phyloP scores from a whole-genome alignment of 1,284 basidiomycete genomes.

The Papiliotrema flavescens region DNA sequence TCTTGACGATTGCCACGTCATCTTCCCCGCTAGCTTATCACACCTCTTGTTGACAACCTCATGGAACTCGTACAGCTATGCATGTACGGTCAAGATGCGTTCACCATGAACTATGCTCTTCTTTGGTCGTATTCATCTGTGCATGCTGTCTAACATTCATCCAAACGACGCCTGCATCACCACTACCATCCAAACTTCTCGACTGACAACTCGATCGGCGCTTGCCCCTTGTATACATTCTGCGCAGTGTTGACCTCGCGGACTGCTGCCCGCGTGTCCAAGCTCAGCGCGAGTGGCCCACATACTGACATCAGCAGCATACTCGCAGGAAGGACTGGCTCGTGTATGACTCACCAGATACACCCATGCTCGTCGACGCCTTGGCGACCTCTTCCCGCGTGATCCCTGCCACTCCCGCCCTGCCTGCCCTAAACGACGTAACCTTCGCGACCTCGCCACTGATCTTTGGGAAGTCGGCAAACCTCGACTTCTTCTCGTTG shows the following conservation, averaged over 20 bases:
- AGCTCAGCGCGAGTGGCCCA: constrained; percentile 20
- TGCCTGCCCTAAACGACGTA: constrained; percentile 9
- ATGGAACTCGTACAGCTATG: not conserved
- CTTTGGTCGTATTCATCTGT: too few relatives aligned
- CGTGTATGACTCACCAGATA: not conserved
- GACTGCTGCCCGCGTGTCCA: constrained; percentile 21
- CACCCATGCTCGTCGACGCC: constrained; percentile 2
- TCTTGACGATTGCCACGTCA: not conserved
- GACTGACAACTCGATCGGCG: constrained; percentile 19
- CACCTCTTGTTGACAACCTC: too few relatives aligned
- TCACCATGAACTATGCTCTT: too few relatives aligned
- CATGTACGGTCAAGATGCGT: too few relatives aligned
- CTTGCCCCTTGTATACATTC: constrained; percentile 21
- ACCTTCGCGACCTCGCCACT: not conserved
- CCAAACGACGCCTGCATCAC: not conserved
- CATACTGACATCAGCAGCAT: constrained; percentile 15
- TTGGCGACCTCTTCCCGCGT: constrained; percentile 8
- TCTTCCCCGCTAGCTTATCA: not conserved
- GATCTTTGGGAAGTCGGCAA: not conserved
- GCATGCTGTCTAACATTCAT: too few relatives aligned
- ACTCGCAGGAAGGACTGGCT: not conserved
- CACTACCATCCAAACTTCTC: constrained; percentile 33
- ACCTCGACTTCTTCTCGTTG: not conserved
- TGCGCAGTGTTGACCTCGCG: constrained; percentile 14
- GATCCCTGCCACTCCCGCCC: constrained; percentile 9